Evolutionary conservation across 2,329 filamentous ascomycete species (phyloP).

Genomic region (Aspergillus intermedius): DNA sequence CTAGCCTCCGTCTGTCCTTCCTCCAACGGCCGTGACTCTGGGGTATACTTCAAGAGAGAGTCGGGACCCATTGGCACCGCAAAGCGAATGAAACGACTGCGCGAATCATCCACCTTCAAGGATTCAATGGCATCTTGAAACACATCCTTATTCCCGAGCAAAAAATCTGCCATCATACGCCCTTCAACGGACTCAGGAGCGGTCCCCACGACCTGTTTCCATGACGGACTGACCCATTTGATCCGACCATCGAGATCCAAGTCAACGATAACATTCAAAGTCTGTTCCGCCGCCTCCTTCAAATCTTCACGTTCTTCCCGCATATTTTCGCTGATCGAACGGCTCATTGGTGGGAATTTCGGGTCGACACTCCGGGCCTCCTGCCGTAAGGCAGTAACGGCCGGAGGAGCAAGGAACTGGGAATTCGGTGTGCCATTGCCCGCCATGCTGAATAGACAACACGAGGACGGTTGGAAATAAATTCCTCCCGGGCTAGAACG

Average conservation of each 20-base stretch:
- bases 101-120: conserved; percentile 87
- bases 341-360: conserved; percentile 42
- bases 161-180: conserved; percentile 69
- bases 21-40: conserved; percentile 21
- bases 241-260: conserved; percentile 83
- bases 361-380: conserved; percentile 35
- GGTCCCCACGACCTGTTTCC: conserved; percentile 87
- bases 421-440: conserved; percentile 32
- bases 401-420: conserved; percentile 39
- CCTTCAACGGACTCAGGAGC: conserved; percentile 65
- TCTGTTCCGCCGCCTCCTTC: conserved; percentile 92
- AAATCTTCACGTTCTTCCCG: conserved; percentile 89
- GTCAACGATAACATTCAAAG: conserved; percentile 92
- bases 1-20: conserved; percentile 5
- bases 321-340: conserved; percentile 78
- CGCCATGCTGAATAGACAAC: conserved; percentile 32
- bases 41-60: conserved; percentile 55
- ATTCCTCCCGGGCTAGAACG: conserved; percentile 2
- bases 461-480: conserved; percentile 8
- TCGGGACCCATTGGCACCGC: conserved; percentile 62
- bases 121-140: conserved; percentile 80
- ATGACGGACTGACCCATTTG: conserved; percentile 94
- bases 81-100: conserved; percentile 84
- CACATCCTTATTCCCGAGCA: conserved; percentile 70
- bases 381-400: conserved; percentile 39